Conservation (phyloP, 768 basidiomycete genomes). For the Boletus pseudo-olivaceus region DNA sequence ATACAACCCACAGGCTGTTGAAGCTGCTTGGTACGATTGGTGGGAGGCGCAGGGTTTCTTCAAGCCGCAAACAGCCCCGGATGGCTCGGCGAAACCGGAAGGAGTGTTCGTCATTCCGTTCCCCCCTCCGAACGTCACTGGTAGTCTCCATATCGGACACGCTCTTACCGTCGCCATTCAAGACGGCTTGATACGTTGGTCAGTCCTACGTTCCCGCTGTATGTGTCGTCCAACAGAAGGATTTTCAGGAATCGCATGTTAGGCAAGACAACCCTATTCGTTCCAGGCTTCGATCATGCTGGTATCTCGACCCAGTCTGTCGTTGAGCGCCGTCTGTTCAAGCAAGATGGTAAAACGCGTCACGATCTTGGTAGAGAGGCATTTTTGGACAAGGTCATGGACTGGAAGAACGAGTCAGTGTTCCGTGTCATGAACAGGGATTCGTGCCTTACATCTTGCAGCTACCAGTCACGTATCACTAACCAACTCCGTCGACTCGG, state of each 20-base stretch:
- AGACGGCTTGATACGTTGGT: slow-evolving; percentile 88
- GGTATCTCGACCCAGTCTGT: slow-evolving; percentile 98
- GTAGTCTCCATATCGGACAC: slow-evolving; percentile 93
- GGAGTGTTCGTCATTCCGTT: slow-evolving; percentile 81
- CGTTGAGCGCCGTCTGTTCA: slow-evolving; percentile 90
- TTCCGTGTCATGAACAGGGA: neutral
- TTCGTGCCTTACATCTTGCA: slow-evolving; percentile 27
- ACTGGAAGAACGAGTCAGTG: slow-evolving; percentile 94
- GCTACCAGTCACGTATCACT: slow-evolving; percentile 92
- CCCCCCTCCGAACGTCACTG: slow-evolving; percentile 97
- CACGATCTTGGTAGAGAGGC: slow-evolving; percentile 94
- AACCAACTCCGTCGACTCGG: slow-evolving; percentile 85
- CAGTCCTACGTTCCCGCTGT: slow-evolving; percentile 21
- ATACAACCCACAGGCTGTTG: slow-evolving; percentile 94
- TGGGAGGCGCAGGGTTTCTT: slow-evolving; percentile 91
- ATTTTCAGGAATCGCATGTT: slow-evolving; percentile 86
- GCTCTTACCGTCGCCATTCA: slow-evolving; percentile 90
- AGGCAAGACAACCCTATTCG: slow-evolving; percentile 84
- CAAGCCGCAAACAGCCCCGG: slow-evolving; percentile 60
- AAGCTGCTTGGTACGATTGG: slow-evolving; percentile 98
- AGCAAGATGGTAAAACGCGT: slow-evolving; percentile 73
- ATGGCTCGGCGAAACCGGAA: slow-evolving; percentile 58
- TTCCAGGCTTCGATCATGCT: slow-evolving; percentile 97
- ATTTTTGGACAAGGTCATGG: slow-evolving; percentile 87
- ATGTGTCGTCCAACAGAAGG: neutral